Evolutionary conservation across 75 land plant species (phyloP), one percentile per base, ranked within the genome.

Genomic region (Adiantum capillusveneris): DNA sequence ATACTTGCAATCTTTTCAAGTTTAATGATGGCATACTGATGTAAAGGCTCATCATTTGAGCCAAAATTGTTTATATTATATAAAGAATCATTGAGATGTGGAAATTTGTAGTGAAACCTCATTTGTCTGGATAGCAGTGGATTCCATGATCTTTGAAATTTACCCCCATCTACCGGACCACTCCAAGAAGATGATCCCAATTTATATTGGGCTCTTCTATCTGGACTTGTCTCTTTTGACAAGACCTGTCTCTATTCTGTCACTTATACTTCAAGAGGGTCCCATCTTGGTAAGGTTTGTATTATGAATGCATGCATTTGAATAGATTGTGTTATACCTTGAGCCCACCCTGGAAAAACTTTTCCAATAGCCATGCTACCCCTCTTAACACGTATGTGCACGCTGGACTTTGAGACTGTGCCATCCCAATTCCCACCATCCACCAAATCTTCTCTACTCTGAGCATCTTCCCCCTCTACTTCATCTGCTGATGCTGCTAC

Each of bases 31-130:
- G 82, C 64, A 45, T 66, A 65, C 46, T 78, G 80, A 41, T 95
- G 89, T 36, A 95, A 56, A 0, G 84, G 76, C 39, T 75, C 65
- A 54, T 95, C 99, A 54, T 95, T 97, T 5, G 87, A 83, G 22
- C 74, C 76, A 60, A 81, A 90, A n/a, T 39, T 28, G 49, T 55
- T 64, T 43, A 34, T 60, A 41, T 75, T 78, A 5, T 72, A 78
- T 78, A 73, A 70, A n/a, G 49, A 57, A 31, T 56, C 81, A 48
- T 78, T 73, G 12, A 56, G 30, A 25, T 73, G 52, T 31, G 30
- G 46, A 30, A 37, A 41, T 54, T 75, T 60, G 42, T 26, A 48
- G 29, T 46, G 26, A 29, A 29, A 24, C 50, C 54, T 45, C n/a
- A 36, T 55, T 22, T 31, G 27, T 44, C 28, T 58, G 46, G 31